Evolutionary conservation across 176 grass and related monocot species (phyloP).

Genomic region (Phoenix roebelenii): DNA sequence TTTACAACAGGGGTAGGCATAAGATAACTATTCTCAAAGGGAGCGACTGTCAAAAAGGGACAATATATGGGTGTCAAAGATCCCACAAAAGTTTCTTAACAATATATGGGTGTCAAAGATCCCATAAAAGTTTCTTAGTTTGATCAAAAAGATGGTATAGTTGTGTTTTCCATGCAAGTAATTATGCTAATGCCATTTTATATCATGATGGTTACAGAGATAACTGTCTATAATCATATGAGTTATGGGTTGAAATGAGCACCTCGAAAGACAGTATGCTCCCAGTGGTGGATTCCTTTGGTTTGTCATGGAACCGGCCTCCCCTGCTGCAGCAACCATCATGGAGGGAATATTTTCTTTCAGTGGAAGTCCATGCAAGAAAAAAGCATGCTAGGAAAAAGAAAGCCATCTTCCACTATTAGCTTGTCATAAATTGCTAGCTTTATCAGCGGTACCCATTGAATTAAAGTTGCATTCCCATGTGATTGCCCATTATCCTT

Average conservation of each 20-base stretch:
- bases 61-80: too few species aligned
- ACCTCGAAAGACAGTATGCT: conserved; percentile 71
- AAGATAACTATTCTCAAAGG: too few species aligned
- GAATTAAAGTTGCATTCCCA: conserved; percentile 32
- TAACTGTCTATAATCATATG: conserved; percentile 50
- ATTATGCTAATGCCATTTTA: too few species aligned
- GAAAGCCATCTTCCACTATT: conserved; percentile 57
- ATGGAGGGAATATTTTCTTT: conserved; percentile 42
- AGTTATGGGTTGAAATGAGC: conserved; percentile 9
- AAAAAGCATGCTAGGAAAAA: conserved; percentile 29
- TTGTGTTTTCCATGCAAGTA: too few species aligned
- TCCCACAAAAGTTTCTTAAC: too few species aligned
- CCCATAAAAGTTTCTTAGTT: too few species aligned
- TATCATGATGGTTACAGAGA: conserved; percentile 25
- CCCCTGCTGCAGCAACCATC: conserved; percentile 28
- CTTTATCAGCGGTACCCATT: conserved; percentile 43
- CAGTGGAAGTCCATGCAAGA: conserved; percentile 64
- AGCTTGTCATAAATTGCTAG: conserved; percentile 51
- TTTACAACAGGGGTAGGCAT: too few species aligned
- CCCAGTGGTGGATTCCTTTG: conserved; percentile 52
- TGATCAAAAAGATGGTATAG: too few species aligned
- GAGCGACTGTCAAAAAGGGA: too few species aligned
- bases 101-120: too few species aligned
- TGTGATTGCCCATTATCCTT: conserved; percentile 21
- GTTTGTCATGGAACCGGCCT: conserved; percentile 70